Conservation (phyloP, 805 yeast genomes). For the Wickerhamomyces pijperi region DNA sequence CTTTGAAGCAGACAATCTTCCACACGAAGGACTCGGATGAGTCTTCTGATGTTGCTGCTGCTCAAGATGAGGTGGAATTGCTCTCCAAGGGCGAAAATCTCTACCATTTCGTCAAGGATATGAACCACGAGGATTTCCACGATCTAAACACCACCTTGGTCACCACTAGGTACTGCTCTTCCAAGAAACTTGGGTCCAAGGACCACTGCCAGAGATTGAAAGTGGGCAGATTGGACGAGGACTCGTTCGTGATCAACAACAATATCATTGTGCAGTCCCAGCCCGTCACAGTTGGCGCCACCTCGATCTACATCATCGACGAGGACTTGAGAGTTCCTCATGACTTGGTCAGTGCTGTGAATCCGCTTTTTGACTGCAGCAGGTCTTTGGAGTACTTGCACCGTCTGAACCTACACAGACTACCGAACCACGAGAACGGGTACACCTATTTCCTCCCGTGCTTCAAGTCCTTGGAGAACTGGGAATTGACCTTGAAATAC, state of each 20-base stretch:
- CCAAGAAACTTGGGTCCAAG: conserved; percentile 46
- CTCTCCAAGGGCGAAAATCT: conserved; percentile 29
- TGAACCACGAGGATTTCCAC: conserved; percentile 24
- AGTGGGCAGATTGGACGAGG: conserved; percentile 24
- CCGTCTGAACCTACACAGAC: conserved; percentile 37
- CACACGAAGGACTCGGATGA: conserved; percentile 29
- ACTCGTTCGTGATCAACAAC: conserved; percentile 39
- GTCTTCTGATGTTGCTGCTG: neutral
- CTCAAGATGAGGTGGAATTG: conserved; percentile 2
- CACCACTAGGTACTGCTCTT: conserved; percentile 41
- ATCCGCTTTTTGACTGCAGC: conserved; percentile 53
- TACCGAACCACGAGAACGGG: conserved; percentile 45
- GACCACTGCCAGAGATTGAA: conserved; percentile 45
- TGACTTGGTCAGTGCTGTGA: conserved; percentile 52
- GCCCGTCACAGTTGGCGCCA: conserved; percentile 44
- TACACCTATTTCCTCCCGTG: conserved; percentile 76
- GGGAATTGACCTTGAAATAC: conserved; percentile 50
- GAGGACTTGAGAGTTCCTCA: conserved; percentile 54
- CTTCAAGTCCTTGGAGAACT: conserved; percentile 55
- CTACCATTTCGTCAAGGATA: conserved; percentile 51
- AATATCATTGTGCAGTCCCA: conserved; percentile 33
- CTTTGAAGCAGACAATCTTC: conserved; percentile 49
- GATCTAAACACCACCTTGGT: conserved; percentile 23
- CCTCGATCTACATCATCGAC: conserved; percentile 54
- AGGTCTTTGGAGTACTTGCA: conserved; percentile 49